These are phyloP conservation scores for Zygosaccharomyces siamensis DNA, from an alignment of 805 yeast genomes.

Conservation along the genomic window DNA sequence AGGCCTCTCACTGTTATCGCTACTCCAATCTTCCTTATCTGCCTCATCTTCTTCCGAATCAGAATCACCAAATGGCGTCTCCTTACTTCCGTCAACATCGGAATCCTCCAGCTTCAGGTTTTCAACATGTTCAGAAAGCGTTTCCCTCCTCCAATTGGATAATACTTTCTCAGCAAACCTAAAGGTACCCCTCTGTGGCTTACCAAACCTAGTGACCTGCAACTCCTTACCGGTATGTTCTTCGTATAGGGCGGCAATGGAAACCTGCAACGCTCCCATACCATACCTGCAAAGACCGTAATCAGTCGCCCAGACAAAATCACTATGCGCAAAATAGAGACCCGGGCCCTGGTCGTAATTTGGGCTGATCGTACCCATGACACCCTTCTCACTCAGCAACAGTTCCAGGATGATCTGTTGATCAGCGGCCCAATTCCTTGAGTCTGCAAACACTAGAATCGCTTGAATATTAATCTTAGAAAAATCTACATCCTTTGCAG, in stretches of 20 bases:
- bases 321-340: conserved; percentile 85
- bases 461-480: conserved; percentile 67
- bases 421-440: conserved; percentile 90
- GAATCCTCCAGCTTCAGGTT: conserved; percentile 39
- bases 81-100: conserved; percentile 31
- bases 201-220: conserved; percentile 79
- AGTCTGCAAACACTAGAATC: conserved; percentile 84
- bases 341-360: conserved; percentile 74
- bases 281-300: conserved; percentile 79
- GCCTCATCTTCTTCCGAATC: conserved; percentile 27
- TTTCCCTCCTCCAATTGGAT: conserved; percentile 71
- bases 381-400: conserved; percentile 69
- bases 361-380: conserved; percentile 74
- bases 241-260: conserved; percentile 76
- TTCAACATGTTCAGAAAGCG: conserved; percentile 67
- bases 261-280: conserved; percentile 90
- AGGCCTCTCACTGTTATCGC: conserved; percentile 30
- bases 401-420: conserved; percentile 84
- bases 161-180: conserved; percentile 76
- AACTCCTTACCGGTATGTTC: conserved; percentile 82
- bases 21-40: conserved; percentile 24
- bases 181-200: conserved; percentile 85
- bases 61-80: conserved; percentile 12
- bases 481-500: conserved; percentile 56
- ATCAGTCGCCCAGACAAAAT: conserved; percentile 90